Evolutionary conservation across 2,329 filamentous ascomycete genomes (phyloP).

Genomic region (Fusarium heterosporum): DNA sequence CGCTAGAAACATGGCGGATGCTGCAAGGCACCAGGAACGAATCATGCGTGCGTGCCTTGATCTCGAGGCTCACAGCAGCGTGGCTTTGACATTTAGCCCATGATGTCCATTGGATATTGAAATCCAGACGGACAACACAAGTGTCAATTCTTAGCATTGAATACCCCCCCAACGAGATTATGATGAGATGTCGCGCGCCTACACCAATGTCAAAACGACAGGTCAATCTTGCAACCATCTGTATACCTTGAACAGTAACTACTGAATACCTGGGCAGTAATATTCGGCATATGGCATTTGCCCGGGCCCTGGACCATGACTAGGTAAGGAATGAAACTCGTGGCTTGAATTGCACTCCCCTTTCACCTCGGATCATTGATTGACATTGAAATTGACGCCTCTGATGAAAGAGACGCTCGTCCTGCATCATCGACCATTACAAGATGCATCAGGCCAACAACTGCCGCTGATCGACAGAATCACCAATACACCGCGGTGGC

Average conservation of each 20-base stretch:
- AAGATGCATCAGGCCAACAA: slow-evolving; percentile 4
- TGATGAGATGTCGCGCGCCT: background rate
- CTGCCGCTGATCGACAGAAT: slow-evolving; percentile 21
- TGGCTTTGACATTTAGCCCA: slow-evolving; percentile 6
- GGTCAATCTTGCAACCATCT: no score
- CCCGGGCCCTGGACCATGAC: slow-evolving; percentile 17
- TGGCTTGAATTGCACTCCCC: slow-evolving; percentile 27
- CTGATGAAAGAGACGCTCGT: slow-evolving; percentile 16
- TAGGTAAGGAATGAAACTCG: slow-evolving; percentile 17
- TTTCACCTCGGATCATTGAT: slow-evolving; percentile 1
- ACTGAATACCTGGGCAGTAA: background rate
- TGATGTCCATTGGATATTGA: slow-evolving; percentile 10
- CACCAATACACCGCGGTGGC: slow-evolving; percentile 25
- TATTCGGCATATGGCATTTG: slow-evolving; percentile 25
- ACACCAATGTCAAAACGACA: no score
- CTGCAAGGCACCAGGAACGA: slow-evolving; percentile 43
- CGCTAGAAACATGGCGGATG: slow-evolving; percentile 31
- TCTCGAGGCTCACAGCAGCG: slow-evolving; percentile 13
- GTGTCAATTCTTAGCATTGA: slow-evolving; percentile 1
- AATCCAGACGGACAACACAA: slow-evolving; percentile 4
- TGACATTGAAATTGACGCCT: slow-evolving; percentile 17
- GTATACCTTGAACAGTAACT: background rate
- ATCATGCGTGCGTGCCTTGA: slow-evolving; percentile 26
- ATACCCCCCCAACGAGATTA: background rate
- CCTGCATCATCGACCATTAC: slow-evolving; percentile 7